Evolutionary conservation across 2,329 filamentous ascomycete genomes (phyloP).

Genomic region (Elsinoe ampelina): DNA sequence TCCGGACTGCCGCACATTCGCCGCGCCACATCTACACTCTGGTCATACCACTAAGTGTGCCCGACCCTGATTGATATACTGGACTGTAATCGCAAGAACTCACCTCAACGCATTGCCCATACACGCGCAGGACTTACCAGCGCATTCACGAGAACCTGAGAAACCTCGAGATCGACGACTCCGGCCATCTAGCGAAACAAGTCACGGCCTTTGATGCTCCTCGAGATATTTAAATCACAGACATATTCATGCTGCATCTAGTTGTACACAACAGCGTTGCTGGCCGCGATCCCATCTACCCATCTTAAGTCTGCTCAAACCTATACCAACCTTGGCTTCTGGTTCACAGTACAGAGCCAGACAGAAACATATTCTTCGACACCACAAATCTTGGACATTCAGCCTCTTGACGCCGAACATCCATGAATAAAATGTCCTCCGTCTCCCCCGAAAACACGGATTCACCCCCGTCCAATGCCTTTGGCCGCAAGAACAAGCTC

Average conservation of each 20-base stretch:
- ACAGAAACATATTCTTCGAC: neutral
- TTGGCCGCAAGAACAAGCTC: slow-evolving; percentile 61
- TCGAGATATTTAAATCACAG: too few relatives aligned
- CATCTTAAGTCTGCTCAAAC: neutral
- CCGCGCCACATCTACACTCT: neutral
- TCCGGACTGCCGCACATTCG: neutral
- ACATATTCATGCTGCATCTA: neutral
- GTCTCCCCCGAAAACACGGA: neutral
- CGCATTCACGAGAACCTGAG: too few relatives aligned
- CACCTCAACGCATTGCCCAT: too few relatives aligned
- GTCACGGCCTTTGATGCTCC: too few relatives aligned
- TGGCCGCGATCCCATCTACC: neutral
- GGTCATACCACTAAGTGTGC: too few relatives aligned
- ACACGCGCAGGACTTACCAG: too few relatives aligned
- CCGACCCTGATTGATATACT: neutral
- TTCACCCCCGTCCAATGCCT: neutral
- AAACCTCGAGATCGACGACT: too few relatives aligned
- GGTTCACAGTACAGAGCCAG: slow-evolving; percentile 2
- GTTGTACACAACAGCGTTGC: neutral
- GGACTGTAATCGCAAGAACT: too few relatives aligned
- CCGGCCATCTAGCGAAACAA: too few relatives aligned
- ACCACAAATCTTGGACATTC: neutral
- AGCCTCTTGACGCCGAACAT: neutral
- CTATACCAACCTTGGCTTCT: neutral
- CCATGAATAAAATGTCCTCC: neutral